Conservation (phyloP, 768 basidiomycete genomes). For the Lentinula guzmanii region DNA sequence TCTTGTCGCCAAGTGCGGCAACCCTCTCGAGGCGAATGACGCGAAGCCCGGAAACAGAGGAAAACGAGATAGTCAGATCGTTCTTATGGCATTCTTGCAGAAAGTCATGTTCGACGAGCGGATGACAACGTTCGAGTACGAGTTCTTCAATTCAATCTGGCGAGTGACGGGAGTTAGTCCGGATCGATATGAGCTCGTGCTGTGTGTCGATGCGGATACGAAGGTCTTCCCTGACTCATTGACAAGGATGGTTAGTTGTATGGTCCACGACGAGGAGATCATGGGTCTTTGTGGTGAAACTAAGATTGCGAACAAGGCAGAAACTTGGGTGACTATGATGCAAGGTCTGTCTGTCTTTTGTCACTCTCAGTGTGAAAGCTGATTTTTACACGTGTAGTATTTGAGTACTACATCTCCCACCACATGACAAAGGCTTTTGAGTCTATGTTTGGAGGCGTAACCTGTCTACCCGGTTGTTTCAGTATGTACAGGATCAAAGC, state of each 20-base stretch:
- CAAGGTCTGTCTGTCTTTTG: constrained; percentile 62
- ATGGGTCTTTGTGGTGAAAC: constrained; percentile 99
- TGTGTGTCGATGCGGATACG: constrained; percentile 97
- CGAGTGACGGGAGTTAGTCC: constrained; percentile 91
- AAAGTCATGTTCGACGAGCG: constrained; percentile 99
- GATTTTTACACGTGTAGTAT: constrained; percentile 49
- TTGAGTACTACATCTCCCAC: constrained; percentile 99
- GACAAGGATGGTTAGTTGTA: constrained; percentile 92
- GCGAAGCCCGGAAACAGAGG: constrained; percentile 97
- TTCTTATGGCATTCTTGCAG: constrained; percentile 96
- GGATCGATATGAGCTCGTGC: constrained; percentile 90
- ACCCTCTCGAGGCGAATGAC: constrained; percentile 83
- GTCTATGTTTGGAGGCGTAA: constrained; percentile 99
- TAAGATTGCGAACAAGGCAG: constrained; percentile 98
- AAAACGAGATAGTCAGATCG: constrained; percentile 97
- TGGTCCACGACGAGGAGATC: constrained; percentile 96
- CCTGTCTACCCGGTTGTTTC: constrained; percentile 99
- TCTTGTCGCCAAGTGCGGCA: constrained; percentile 93
- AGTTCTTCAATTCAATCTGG: constrained; percentile 99
- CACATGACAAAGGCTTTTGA: constrained; percentile 99
- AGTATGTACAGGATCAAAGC: constrained; percentile 99
- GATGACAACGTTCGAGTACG: constrained; percentile 99
- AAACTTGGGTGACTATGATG: constrained; percentile 99
- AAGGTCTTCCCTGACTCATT: constrained; percentile 99
- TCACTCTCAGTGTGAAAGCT: neutral